Percentiles rank a stretch among this genome's conserved stretches.
These are phyloP conservation scores for Saccharomycopsis amapae DNA, from an alignment of 805 yeast genomes.

Conservation along the genomic window DNA sequence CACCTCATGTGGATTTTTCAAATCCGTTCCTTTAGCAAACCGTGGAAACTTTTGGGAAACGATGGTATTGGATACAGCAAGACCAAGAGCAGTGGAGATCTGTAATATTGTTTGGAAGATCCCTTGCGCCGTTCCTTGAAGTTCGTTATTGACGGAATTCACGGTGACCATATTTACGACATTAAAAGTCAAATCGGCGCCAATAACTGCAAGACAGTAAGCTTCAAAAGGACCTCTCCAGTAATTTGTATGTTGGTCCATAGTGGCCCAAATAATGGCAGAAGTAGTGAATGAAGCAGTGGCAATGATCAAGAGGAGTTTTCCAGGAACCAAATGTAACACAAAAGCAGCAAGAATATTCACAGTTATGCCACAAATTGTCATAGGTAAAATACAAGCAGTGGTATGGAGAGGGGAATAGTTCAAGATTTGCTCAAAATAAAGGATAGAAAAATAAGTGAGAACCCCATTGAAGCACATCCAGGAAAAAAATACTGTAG, in stretches of 20 bases:
- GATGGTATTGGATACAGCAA: conserved; percentile 37
- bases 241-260: conserved; percentile 30
- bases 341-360: conserved; percentile 40
- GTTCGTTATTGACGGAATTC: conserved; percentile 32
- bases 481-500: conserved; percentile 34
- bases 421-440: conserved; percentile 35
- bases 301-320: conserved; percentile 31
- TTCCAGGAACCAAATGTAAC: conserved; percentile 39
- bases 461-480: conserved; percentile 36
- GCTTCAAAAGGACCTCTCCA: conserved; percentile 43
- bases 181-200: conserved; percentile 42
- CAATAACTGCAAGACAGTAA: conserved; percentile 34
- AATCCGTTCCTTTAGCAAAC: conserved; percentile 27
- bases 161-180: conserved; percentile 38
- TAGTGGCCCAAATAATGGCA: conserved; percentile 37
- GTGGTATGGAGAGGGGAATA: conserved; percentile 37
- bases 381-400: conserved; percentile 38
- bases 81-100: conserved; percentile 35
- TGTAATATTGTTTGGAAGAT: conserved; percentile 40
- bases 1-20: conserved; percentile 12
- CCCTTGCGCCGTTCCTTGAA: conserved; percentile 43
- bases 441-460: conserved; percentile 35
- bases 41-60: conserved; percentile 29
- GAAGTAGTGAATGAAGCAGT: conserved; percentile 32
- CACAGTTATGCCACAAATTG: conserved; percentile 36